Conservation (phyloP, 768 basidiomycete genomes). For the Trametes sanguinea region DNA sequence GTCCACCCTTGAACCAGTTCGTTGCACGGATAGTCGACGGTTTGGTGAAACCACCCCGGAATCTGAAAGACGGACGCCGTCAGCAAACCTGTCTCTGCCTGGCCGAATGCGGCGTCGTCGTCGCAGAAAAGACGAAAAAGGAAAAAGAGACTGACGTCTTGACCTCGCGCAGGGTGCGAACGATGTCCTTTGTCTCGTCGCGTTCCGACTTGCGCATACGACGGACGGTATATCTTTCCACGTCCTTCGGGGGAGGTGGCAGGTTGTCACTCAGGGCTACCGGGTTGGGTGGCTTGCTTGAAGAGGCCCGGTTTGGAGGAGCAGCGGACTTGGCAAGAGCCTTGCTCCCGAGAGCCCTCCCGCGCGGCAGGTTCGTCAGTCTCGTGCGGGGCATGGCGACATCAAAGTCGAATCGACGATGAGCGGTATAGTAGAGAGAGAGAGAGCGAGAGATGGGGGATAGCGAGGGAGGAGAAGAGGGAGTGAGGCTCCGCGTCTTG, state of each 20-base stretch:
- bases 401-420: background rate
- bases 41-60: constrained; percentile 42
- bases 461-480: background rate
- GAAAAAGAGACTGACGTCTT: constrained; percentile 36
- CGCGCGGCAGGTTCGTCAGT: background rate
- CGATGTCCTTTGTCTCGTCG: constrained; percentile 44
- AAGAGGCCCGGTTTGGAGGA: too few relatives aligned
- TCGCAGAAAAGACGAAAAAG: background rate
- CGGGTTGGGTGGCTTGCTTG: background rate
- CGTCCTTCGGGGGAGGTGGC: background rate
- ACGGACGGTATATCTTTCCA: too few relatives aligned
- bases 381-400: constrained; percentile 13
- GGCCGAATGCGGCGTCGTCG: too few relatives aligned
- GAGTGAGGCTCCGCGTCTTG: background rate
- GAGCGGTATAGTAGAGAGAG: background rate
- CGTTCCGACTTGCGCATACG: constrained; percentile 40
- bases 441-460: background rate
- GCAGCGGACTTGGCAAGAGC: background rate
- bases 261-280: background rate
- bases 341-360: background rate
- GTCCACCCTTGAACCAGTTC: constrained; percentile 40
- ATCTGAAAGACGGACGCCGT: constrained; percentile 29
- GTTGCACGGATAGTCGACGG: constrained; percentile 39
- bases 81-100: too few relatives aligned
- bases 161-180: constrained; percentile 36